phyloP scores from a whole-genome alignment of 306 rosid species.

The Lathyrus sativus region DNA sequence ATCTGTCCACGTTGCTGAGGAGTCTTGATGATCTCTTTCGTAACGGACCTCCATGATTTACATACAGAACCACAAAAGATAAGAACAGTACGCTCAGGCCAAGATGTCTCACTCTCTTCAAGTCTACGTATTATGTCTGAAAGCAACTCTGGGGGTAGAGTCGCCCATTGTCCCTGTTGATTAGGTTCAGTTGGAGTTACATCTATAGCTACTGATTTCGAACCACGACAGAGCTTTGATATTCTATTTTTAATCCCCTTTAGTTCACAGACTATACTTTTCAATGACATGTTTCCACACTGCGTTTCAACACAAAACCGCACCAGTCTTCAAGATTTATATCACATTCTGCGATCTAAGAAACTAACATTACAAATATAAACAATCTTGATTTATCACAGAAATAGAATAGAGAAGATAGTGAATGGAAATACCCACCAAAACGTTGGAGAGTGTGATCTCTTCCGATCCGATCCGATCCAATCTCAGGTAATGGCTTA shows the following conservation, averaged over 20 bases:
- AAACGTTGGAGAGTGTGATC: too few relatives aligned
- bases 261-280: conserved; percentile 57
- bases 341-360: background rate
- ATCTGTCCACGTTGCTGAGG: conserved; percentile 80
- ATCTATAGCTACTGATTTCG: conserved; percentile 66
- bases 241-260: conserved; percentile 58
- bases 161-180: conserved; percentile 69
- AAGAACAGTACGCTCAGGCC: conserved; percentile 65
- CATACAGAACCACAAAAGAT: conserved; percentile 76
- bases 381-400: background rate
- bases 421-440: too few relatives aligned
- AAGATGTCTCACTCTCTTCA: conserved; percentile 62
- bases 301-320: conserved; percentile 38
- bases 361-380: background rate
- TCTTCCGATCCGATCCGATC: too few relatives aligned
- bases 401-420: background rate
- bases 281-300: conserved; percentile 56
- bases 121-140: conserved; percentile 67
- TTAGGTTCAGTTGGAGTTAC: conserved; percentile 32
- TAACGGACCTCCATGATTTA: conserved; percentile 68
- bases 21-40: conserved; percentile 58
- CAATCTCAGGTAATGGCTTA: too few relatives aligned
- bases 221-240: conserved; percentile 46
- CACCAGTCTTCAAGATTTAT: background rate
- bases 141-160: conserved; percentile 74